Conservation (phyloP, 176 grass and related monocot genomes). For the Eragrostis curvula region DNA sequence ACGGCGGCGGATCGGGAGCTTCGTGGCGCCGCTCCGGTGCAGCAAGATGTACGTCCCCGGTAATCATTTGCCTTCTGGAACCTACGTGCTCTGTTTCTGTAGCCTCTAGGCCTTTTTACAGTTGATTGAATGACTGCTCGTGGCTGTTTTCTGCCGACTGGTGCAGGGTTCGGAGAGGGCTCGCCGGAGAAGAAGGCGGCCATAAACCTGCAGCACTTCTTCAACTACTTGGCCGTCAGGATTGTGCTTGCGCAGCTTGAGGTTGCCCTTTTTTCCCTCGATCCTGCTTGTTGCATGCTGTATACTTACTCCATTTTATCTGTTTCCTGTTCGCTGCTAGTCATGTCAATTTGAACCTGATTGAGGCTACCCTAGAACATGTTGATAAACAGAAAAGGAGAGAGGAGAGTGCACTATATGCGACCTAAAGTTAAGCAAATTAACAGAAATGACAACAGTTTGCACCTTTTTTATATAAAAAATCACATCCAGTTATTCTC, state of each 20-base stretch:
- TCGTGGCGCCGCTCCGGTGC: constrained; percentile 40
- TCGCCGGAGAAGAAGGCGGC: constrained; percentile 80
- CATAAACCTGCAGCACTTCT: constrained; percentile 76
- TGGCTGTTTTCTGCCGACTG: neutral
- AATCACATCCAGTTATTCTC: neutral
- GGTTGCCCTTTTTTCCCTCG: constrained; percentile 39
- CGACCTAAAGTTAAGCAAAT: neutral
- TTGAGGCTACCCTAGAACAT: neutral
- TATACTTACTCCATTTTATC: neutral
- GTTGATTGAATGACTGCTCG: neutral
- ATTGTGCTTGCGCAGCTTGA: constrained; percentile 84
- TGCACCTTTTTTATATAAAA: neutral
- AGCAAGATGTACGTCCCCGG: constrained; percentile 78
- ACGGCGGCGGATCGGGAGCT: neutral
- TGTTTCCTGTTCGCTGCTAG: neutral
- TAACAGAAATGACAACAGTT: neutral
- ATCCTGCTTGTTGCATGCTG: neutral
- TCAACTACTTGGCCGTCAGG: constrained; percentile 80
- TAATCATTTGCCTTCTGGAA: constrained; percentile 12
- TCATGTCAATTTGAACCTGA: too few relatives aligned
- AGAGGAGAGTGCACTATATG: neutral
- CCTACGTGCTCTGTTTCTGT: neutral
- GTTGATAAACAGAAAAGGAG: neutral
- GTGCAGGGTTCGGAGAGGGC: constrained; percentile 74
- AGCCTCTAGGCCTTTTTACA: neutral